A percentile compares a stretch with the other conserved stretches of the same genome.
Evolutionary conservation across 139 green algal species (phyloP).

Genomic region (Tetradesmus obliquus): DNA sequence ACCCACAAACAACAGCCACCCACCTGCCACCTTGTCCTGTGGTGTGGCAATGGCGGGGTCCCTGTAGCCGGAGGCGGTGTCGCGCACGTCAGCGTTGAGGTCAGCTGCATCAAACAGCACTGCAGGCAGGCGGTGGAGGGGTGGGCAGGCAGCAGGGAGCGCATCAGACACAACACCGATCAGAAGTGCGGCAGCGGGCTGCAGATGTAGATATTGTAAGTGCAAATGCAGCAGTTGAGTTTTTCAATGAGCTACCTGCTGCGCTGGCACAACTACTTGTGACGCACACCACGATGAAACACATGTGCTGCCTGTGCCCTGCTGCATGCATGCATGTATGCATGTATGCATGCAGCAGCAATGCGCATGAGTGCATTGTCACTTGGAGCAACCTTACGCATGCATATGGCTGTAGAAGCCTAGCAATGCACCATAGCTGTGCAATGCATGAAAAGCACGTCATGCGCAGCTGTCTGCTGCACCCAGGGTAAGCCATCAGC

Average conservation of each 20-base stretch:
- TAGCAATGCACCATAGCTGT: not conserved
- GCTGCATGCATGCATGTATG: not conserved
- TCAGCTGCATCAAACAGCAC: constrained; percentile 5
- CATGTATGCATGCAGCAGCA: not conserved
- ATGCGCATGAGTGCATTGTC: not conserved
- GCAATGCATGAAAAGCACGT: not conserved
- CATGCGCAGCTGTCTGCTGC: too few relatives aligned
- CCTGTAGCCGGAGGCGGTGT: constrained; percentile 23
- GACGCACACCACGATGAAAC: too few relatives aligned
- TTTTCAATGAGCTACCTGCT: too few relatives aligned
- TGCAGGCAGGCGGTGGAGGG: not conserved
- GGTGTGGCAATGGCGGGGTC: constrained; percentile 17
- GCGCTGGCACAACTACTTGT: too few relatives aligned
- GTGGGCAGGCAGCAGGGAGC: not conserved
- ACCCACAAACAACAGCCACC: not conserved
- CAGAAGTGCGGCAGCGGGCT: too few relatives aligned
- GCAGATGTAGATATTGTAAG: not conserved
- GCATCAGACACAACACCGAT: not conserved
- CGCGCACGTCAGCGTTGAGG: constrained; percentile 30
- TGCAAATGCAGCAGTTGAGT: not conserved
- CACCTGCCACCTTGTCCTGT: constrained; percentile 41
- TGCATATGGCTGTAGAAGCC: not conserved
- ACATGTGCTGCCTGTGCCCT: not conserved
- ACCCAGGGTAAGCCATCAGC: not conserved
- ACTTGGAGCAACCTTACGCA: not conserved